Evolutionary conservation across 2,329 filamentous ascomycete genomes (phyloP).

Genomic region (Bipolaris oryzae): DNA sequence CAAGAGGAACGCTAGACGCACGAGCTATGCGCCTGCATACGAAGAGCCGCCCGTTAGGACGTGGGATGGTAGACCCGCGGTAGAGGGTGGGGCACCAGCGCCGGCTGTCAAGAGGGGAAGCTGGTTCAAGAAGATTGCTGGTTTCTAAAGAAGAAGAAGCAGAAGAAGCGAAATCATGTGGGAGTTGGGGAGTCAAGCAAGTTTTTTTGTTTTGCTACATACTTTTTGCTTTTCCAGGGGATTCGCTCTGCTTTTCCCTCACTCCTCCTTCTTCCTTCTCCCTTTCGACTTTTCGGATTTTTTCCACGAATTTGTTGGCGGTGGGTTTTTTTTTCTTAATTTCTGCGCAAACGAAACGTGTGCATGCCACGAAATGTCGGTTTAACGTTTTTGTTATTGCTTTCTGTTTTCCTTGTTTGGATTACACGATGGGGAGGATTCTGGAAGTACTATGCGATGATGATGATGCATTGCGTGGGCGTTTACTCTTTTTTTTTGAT

Average conservation of each 20-base stretch:
- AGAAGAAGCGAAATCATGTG: not conserved
- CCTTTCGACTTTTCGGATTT: no score
- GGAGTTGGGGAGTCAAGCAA: not conserved
- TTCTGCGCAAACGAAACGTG: not conserved
- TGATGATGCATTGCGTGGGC: conserved; percentile 8
- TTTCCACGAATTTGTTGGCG: not conserved
- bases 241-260: not conserved
- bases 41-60: conserved; percentile 44
- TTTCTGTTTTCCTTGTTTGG: not conserved
- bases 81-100: conserved; percentile 24
- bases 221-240: not conserved
- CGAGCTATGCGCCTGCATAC: conserved; percentile 41
- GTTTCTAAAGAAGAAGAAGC: conserved; percentile 20
- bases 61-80: conserved; percentile 51
- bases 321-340: not conserved
- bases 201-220: not conserved
- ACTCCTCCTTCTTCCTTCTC: no score
- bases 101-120: conserved; percentile 49
- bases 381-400: not conserved
- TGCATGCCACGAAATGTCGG: not conserved
- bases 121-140: conserved; percentile 56
- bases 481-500: not conserved
- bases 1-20: conserved; percentile 37
- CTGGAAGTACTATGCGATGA: not conserved
- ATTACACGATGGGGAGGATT: not conserved